Evolutionary conservation across 441 rosid genomes (phyloP).

Genomic region (Metrosideros polymorpha): DNA sequence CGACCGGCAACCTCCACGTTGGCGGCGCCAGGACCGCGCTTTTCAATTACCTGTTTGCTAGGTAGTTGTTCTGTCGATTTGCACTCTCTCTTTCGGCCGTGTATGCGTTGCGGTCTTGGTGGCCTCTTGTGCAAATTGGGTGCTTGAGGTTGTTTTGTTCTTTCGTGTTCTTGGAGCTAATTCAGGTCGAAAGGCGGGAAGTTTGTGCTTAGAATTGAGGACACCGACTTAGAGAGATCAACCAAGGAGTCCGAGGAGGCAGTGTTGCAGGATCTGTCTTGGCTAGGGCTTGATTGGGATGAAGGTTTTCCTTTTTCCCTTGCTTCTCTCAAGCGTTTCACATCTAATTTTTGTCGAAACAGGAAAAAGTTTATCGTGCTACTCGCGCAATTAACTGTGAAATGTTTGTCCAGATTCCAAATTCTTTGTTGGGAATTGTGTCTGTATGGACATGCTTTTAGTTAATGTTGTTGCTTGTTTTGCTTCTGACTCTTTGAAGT

Average conservation of each 20-base stretch:
- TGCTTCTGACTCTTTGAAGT: background rate
- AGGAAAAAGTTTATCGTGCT: background rate
- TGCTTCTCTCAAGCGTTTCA: background rate
- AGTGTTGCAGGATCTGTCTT: slow-evolving; percentile 71
- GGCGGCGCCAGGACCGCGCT: slow-evolving; percentile 99
- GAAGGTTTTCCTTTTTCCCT: slow-evolving; percentile 45
- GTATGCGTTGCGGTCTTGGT: background rate
- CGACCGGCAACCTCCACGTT: slow-evolving; percentile 93
- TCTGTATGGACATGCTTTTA: background rate
- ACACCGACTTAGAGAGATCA: slow-evolving; percentile 92
- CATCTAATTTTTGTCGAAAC: fast-evolving
- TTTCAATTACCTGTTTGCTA: slow-evolving; percentile 86
- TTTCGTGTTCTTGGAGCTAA: background rate
- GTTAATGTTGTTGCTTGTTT: background rate
- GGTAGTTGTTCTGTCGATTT: slow-evolving; percentile 20
- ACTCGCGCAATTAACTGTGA: background rate
- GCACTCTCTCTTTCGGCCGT: background rate
- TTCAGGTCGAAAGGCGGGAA: slow-evolving; percentile 82
- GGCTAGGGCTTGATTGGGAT: slow-evolving; percentile 95
- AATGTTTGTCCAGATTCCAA: no score
- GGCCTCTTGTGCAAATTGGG: background rate
- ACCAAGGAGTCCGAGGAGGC: slow-evolving; percentile 87
- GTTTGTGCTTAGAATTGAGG: slow-evolving; percentile 85
- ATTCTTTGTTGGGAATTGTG: background rate
- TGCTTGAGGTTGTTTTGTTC: background rate